Conservation (phyloP, 768 basidiomycete genomes). For the Mrakia frigida region DNA sequence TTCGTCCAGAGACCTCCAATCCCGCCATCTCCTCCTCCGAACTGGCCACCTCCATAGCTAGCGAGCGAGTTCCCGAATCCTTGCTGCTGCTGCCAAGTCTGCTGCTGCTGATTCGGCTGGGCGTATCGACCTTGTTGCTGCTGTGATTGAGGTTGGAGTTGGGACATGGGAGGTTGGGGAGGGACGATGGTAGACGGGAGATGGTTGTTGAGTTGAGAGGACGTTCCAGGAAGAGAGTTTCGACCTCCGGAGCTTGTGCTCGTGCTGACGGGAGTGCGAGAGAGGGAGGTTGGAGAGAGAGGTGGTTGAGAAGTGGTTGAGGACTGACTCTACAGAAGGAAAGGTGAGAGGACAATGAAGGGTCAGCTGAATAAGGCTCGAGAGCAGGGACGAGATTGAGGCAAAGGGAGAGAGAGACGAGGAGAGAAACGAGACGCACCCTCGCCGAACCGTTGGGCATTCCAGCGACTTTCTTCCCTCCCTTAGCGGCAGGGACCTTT, state of each 20-base stretch:
- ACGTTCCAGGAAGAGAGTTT: not conserved
- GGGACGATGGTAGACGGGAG: not conserved
- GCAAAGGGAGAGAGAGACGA: not conserved
- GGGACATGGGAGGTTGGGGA: conserved; percentile 17
- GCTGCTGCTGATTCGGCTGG: conserved; percentile 7
- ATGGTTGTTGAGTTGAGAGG: not conserved
- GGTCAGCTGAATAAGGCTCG: not conserved
- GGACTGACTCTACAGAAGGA: not conserved
- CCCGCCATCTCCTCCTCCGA: not conserved
- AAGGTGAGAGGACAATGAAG: not conserved
- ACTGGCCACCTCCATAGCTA: not conserved
- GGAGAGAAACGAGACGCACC: not conserved
- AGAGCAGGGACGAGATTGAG: not conserved
- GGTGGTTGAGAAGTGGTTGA: not conserved
- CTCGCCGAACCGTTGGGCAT: not conserved
- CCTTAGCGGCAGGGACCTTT: conserved; percentile 5
- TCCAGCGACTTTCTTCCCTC: conserved; percentile 1
- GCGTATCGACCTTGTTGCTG: not conserved
- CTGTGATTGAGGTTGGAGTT: conserved; percentile 1
- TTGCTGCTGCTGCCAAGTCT: conserved; percentile 11
- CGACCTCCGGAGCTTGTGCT: not conserved
- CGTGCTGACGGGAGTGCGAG: not conserved
- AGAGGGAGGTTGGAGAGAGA: not conserved
- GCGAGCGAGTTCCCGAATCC: not conserved
- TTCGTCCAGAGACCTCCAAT: not conserved